These are phyloP conservation scores for Lanmaoa rubissima DNA, from an alignment of 768 basidiomycete species.

Conservation along the genomic window DNA sequence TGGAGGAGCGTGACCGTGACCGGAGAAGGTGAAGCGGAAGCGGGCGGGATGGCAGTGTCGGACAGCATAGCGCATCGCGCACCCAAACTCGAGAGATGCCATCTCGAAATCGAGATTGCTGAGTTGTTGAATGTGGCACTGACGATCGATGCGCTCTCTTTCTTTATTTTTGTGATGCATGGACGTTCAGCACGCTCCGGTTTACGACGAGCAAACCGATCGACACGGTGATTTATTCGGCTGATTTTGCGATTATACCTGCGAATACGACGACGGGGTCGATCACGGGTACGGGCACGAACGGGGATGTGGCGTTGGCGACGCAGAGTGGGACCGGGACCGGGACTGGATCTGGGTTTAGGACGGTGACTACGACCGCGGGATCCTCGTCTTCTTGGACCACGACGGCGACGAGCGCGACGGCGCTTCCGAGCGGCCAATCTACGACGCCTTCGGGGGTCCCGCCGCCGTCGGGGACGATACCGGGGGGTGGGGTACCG, in stretches of 20 bases:
- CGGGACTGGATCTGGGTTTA: slow-evolving; percentile 1
- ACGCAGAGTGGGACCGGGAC: slow-evolving; percentile 6
- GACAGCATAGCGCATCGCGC: not conserved
- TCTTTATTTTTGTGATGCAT: not conserved
- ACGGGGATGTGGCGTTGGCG: slow-evolving; percentile 1
- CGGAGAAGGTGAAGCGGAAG: slow-evolving; percentile 3
- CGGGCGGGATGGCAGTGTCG: slow-evolving; percentile 14
- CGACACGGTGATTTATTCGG: slow-evolving; percentile 43
- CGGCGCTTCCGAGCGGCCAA: not conserved
- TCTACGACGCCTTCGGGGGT: slow-evolving; percentile 2
- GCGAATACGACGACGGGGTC: slow-evolving; percentile 13
- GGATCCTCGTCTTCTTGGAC: slow-evolving; percentile 4
- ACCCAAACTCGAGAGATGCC: not conserved
- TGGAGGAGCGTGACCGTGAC: slow-evolving; percentile 13
- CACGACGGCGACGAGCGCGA: not conserved
- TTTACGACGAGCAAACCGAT: slow-evolving; percentile 31
- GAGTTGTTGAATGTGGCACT: not conserved
- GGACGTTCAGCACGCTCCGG: slow-evolving; percentile 28
- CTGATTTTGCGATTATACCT: slow-evolving; percentile 46
- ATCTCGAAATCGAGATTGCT: slow-evolving; percentile 9
- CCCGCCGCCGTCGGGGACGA: slow-evolving; percentile 11
- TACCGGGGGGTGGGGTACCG: not conserved
- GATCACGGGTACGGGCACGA: not conserved
- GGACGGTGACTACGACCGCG: slow-evolving; percentile 2
- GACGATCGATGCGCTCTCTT: not conserved